Evolutionary conservation across 1,139 yeast species (phyloP), one percentile per base, ranked within the genome.

Genomic region (Diutina scorzettiae): DNA sequence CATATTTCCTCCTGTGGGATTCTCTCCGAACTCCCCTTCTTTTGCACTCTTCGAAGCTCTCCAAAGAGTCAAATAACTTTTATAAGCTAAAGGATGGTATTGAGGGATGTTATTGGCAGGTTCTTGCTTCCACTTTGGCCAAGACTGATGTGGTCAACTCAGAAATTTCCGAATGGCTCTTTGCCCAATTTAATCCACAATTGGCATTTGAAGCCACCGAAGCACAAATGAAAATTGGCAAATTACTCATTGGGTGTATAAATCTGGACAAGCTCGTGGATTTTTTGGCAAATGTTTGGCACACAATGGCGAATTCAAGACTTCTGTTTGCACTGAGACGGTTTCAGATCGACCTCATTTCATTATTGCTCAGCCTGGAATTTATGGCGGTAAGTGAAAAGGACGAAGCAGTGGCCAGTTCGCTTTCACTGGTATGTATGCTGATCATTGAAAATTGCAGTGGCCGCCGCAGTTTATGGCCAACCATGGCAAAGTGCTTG

Each of bases 281-380:
- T 23, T 41, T 46, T 14, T 48, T 71, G 37, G 54, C 64, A 7
- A 56, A 57, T 81, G 18, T 21, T 23, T 84, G 95, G 93, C 61
- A 61, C 5, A 69, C 69, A 21, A 53, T 85, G 19, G 66, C 67
- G n/a, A 67, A 73, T 1, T 79, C 78, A 9, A 64, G 94, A 44
- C 63, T 86, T 37, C 73, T 79, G 40, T 64, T 85, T 43, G 73
- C 73, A 44, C 93, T 85, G 49, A 72, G 78, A 44, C 68, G 66
- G 9, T 63, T 85, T 33, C 96, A 86, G 48, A 53, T 73, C 16
- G 47, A 55, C 0, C 63, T 81, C 27, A 76, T 86, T 23, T 62
- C 69, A 14, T 53, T 76, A 0, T 44, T 79, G 3, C 68, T 54
- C 27, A 51, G 55, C 37, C 49, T 54, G 7, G 43, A 42, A 12